A percentile compares a stretch with the other conserved stretches of the same genome.
phyloP scores from a whole-genome alignment of 2,329 filamentous ascomycete species.

The Coniochaeta sp. region DNA sequence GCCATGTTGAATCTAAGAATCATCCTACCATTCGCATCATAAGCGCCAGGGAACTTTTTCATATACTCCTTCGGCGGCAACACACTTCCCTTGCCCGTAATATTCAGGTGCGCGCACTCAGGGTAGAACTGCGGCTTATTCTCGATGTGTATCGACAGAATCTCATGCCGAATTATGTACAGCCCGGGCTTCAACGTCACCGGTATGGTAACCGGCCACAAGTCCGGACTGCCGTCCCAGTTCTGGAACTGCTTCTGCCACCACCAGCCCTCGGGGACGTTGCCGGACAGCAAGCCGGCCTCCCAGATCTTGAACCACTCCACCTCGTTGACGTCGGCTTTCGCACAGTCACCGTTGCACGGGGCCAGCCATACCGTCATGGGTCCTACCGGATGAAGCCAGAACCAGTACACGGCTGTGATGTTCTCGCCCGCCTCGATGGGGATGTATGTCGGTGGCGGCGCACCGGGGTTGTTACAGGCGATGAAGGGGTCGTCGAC shows the following conservation, averaged over 20 bases:
- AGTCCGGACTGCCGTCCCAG: constrained; percentile 27
- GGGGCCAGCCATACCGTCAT: constrained; percentile 31
- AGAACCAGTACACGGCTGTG: constrained; percentile 33
- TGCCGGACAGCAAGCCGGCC: constrained; percentile 24
- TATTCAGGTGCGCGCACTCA: constrained; percentile 30
- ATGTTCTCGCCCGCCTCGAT: constrained; percentile 27
- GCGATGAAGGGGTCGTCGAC: constrained; percentile 24
- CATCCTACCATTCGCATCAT: constrained; percentile 24
- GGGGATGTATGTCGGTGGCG: constrained; percentile 28
- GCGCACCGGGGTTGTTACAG: constrained; percentile 28
- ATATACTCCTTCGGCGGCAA: constrained; percentile 20
- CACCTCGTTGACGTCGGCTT: constrained; percentile 21
- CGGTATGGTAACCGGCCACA: constrained; percentile 41
- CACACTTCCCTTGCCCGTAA: constrained; percentile 21
- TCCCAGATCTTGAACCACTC: constrained; percentile 37
- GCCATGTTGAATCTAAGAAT: neutral
- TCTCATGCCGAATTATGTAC: constrained; percentile 46
- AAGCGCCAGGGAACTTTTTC: constrained; percentile 28
- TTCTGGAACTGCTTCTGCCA: constrained; percentile 30
- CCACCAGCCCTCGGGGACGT: constrained; percentile 27
- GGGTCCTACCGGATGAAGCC: constrained; percentile 32
- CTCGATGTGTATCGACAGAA: constrained; percentile 42
- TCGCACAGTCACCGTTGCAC: constrained; percentile 22
- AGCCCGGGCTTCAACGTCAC: constrained; percentile 34
- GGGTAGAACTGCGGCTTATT: constrained; percentile 38